A percentile compares a stretch with the other conserved stretches of the same genome.
phyloP scores from a whole-genome alignment of 305 asterid genomes.

The Rubia occidens region DNA sequence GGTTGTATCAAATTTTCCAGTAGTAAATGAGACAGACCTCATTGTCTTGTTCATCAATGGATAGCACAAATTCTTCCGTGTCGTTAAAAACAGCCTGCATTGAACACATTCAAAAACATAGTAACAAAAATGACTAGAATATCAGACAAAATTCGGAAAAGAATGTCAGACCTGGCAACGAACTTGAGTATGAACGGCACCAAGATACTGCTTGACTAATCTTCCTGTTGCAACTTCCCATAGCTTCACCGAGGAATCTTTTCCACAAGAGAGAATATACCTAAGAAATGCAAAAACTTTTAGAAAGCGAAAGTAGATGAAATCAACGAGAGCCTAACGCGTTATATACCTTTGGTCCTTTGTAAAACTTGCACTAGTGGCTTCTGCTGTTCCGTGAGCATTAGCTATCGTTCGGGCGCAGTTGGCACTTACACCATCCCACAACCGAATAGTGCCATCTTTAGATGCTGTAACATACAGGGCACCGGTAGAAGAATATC shows the following conservation, averaged over 20 bases:
- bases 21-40: conserved; percentile 37
- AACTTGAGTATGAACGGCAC: conserved; percentile 49
- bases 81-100: conserved; percentile 71
- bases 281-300: conserved; percentile 31
- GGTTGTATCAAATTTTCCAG: too few relatives aligned
- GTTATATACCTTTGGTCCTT: conserved; percentile 67
- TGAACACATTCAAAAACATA: conserved; percentile 3
- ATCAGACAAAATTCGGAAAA: background rate
- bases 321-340: background rate
- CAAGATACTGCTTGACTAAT: conserved; percentile 58
- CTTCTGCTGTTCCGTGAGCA: conserved; percentile 79
- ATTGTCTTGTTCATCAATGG: conserved; percentile 53
- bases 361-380: conserved; percentile 64
- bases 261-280: conserved; percentile 69
- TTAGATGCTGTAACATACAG: conserved; percentile 82
- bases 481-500: conserved; percentile 68
- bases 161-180: conserved; percentile 58
- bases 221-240: conserved; percentile 81
- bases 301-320: background rate
- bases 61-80: conserved; percentile 63
- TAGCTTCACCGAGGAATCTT: conserved; percentile 72
- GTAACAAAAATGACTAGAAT: conserved; percentile 4
- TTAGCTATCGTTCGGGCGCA: conserved; percentile 57
- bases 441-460: conserved; percentile 65
- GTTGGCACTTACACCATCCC: conserved; percentile 77